Evolutionary conservation across 768 basidiomycete genomes (phyloP), one percentile per base, ranked within the genome.

Genomic region (Auriscalpium orientale): DNA sequence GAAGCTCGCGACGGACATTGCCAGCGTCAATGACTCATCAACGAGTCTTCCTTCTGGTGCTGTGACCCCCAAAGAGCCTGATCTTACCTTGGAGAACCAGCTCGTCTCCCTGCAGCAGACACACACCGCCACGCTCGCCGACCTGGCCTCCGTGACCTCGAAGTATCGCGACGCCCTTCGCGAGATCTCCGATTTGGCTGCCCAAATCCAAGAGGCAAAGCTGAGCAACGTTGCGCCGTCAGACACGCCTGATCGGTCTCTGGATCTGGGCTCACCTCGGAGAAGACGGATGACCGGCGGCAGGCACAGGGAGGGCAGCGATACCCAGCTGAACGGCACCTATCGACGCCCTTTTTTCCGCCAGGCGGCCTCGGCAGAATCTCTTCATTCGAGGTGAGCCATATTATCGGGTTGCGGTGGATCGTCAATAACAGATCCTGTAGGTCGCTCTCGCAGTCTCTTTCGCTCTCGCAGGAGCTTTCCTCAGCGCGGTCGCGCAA

Each of bases 401-500:
- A 52, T 46, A n/a, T 56, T 35, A 37, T 54, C 50, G 51, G 59
- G 48, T 56, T 40, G n/a, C 54, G 49, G 46, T 21, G 53, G 37
- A 15, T 51, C 33, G 28, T 47, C 56, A 49, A 37, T 51, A 40
- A 64, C 62, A 58, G 52, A 56, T 53, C 59, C 40, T 65, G 54
- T 53, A 91, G 89, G 81, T 92, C 91, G 83, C 83, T 86, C 62
- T 91, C 89, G 76, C 90, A 90, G 73, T 94, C 93, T 70, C 83
- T 86, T 77, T 95, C 94, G 79, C 85, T 95, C 65, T 95, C 94
- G 77, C 94, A 98, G 93, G 93, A 91, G 80, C 81, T 92, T 62
- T 92, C 85, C 64, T 92, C 86, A 77, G 89, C 74, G 74, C 87
- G 85, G 67, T 89, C 84, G 76, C 89, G 88, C 80, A 87, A 87